These are phyloP conservation scores for Clavariopsis aquatica DNA, from an alignment of 495 filamentous ascomycete genomes.

Conservation along the genomic window DNA sequence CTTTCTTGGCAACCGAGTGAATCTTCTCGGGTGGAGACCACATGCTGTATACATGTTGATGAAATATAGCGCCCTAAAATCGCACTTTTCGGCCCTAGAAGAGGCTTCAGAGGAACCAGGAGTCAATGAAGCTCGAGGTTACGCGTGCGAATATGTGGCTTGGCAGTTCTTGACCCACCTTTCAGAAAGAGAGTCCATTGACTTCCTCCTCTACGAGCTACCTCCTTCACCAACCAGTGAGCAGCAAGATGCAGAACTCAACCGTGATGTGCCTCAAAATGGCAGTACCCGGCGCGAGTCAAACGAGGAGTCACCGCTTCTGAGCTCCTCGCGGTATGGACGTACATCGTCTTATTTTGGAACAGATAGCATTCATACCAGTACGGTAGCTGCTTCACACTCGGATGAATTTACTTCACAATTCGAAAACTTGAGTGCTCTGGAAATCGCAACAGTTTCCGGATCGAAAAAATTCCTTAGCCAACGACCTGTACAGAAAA, in stretches of 20 bases:
- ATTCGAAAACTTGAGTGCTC: slow-evolving; percentile 76
- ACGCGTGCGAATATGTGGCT: slow-evolving; percentile 88
- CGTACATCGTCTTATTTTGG: slow-evolving; percentile 41
- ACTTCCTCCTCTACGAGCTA: slow-evolving; percentile 81
- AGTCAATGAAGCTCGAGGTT: slow-evolving; percentile 72
- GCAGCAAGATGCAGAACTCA: slow-evolving; percentile 8
- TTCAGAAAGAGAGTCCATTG: slow-evolving; percentile 76
- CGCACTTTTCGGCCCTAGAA: slow-evolving; percentile 54
- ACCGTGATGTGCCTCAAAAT: not conserved
- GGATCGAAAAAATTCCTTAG: slow-evolving; percentile 88
- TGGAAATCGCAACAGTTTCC: slow-evolving; percentile 89
- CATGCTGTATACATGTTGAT: not conserved
- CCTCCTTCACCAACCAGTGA: slow-evolving; percentile 44
- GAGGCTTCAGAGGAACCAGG: slow-evolving; percentile 62
- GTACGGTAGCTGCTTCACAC: slow-evolving; percentile 42
- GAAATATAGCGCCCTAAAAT: slow-evolving; percentile 68
- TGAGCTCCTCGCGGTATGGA: slow-evolving; percentile 21
- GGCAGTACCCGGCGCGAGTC: not conserved
- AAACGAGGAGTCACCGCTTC: slow-evolving; percentile 29
- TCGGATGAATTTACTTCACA: slow-evolving; percentile 62
- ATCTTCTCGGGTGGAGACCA: too few species aligned
- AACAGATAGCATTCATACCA: slow-evolving; percentile 26
- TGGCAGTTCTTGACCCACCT: slow-evolving; percentile 83
- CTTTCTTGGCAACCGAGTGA: too few species aligned
- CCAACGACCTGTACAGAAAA: slow-evolving; percentile 80